These are phyloP conservation scores for Stagonosporopsis rhizophila DNA, from an alignment of 2,329 filamentous ascomycete species.

Conservation along the genomic window DNA sequence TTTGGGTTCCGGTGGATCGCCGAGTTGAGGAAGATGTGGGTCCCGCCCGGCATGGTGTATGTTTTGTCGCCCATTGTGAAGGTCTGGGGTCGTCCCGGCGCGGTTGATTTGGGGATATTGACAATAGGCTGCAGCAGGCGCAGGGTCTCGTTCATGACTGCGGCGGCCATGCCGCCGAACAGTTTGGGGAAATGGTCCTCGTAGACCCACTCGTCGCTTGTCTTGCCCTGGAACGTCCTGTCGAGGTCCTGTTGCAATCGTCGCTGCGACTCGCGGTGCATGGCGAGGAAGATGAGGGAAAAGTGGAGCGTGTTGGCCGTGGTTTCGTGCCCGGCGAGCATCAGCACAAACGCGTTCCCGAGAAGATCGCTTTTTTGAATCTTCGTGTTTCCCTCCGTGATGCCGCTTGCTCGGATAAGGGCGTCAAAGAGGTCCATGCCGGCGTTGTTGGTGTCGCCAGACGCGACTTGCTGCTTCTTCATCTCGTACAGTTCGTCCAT, in stretches of 20 bases:
- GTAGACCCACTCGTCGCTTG: conserved; percentile 73
- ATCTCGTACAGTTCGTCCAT: conserved; percentile 72
- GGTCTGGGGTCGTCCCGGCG: conserved; percentile 57
- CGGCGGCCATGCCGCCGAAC: conserved; percentile 73
- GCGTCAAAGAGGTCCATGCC: conserved; percentile 64
- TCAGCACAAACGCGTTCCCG: conserved; percentile 70
- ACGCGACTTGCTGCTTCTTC: conserved; percentile 60
- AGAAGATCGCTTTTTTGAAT: conserved; percentile 64
- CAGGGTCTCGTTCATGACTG: conserved; percentile 79
- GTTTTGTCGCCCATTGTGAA: conserved; percentile 66
- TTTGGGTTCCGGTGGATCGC: conserved; percentile 72
- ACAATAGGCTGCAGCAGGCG: conserved; percentile 75
- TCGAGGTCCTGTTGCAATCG: conserved; percentile 74
- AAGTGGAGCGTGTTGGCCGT: conserved; percentile 79
- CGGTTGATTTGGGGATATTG: conserved; percentile 72
- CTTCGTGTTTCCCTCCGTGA: conserved; percentile 44
- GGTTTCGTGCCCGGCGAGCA: conserved; percentile 81
- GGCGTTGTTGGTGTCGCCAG: conserved; percentile 44
- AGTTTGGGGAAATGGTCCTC: conserved; percentile 70
- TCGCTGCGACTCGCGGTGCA: conserved; percentile 68
- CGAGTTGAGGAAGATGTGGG: conserved; percentile 62
- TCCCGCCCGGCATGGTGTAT: conserved; percentile 64
- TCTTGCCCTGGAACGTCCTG: conserved; percentile 64
- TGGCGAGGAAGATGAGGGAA: conserved; percentile 71
- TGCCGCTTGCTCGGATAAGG: conserved; percentile 46